Conservation (phyloP, 345 rosid species). For the Gossypium thurberi region DNA sequence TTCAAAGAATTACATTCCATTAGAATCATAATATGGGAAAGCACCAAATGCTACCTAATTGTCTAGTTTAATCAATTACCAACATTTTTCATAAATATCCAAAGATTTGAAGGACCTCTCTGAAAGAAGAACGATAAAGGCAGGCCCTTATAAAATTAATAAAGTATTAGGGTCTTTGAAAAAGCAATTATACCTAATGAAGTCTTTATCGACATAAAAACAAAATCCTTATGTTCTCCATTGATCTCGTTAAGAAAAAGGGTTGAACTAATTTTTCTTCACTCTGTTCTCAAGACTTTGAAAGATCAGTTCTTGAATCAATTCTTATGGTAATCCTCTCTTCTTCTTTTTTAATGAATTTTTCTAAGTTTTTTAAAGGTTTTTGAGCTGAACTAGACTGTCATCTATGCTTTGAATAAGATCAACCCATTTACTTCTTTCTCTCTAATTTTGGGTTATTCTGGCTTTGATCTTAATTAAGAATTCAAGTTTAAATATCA, state of each 20-base stretch:
- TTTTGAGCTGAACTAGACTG: neutral
- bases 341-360: neutral
- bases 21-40: no score
- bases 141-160: neutral
- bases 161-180: neutral
- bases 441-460: neutral
- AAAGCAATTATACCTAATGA: neutral
- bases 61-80: no score
- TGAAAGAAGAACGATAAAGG: neutral
- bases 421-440: neutral
- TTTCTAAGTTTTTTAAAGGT: neutral
- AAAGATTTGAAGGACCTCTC: neutral
- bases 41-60: no score
- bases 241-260: neutral
- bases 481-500: neutral
- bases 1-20: no score
- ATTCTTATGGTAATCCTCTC: neutral
- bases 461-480: neutral
- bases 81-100: no score
- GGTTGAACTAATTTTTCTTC: neutral
- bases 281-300: neutral
- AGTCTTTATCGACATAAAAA: neutral
- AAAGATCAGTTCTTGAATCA: neutral
- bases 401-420: neutral
- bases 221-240: neutral